These are phyloP conservation scores for Saccharomycopsis guyanensis DNA, from an alignment of 805 yeast genomes.

Conservation along the genomic window DNA sequence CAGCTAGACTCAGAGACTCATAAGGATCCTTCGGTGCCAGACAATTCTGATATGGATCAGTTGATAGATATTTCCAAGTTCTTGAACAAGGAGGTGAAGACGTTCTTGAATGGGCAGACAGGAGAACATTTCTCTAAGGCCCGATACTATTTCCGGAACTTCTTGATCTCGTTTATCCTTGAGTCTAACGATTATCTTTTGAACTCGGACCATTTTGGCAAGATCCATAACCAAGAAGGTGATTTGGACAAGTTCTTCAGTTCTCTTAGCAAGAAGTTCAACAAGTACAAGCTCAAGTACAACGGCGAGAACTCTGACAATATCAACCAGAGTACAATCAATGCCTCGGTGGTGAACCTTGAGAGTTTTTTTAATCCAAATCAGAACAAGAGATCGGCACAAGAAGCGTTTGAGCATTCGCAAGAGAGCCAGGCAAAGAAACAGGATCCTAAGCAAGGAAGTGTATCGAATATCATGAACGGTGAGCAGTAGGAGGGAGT, in stretches of 20 bases:
- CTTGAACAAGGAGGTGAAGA: slow-evolving; percentile 7
- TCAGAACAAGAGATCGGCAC: background rate
- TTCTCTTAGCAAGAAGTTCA: background rate
- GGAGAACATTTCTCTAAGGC: slow-evolving; percentile 9
- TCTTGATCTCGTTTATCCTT: slow-evolving; percentile 16
- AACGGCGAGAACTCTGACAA: background rate
- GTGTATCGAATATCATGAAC: background rate
- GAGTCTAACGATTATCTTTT: slow-evolving; percentile 16
- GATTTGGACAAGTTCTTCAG: slow-evolving; percentile 1
- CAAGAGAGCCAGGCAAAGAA: background rate
- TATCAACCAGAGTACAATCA: background rate
- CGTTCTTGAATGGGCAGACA: slow-evolving; percentile 3
- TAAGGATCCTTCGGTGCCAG: background rate
- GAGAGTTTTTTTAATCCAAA: background rate
- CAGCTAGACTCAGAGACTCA: background rate
- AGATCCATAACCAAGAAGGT: background rate
- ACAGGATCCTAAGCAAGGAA: background rate
- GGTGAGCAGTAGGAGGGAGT: no score
- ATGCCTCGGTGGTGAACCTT: background rate
- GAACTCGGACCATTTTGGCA: slow-evolving; percentile 6
- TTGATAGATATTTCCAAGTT: slow-evolving; percentile 10
- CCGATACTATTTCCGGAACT: slow-evolving; percentile 12
- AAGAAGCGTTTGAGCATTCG: background rate
- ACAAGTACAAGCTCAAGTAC: background rate
- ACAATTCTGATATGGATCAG: slow-evolving; percentile 5